A percentile compares a stretch with the other conserved stretches of the same genome.
phyloP scores from a whole-genome alignment of 2,329 filamentous ascomycete species.

The Arthrinium puccinioides region DNA sequence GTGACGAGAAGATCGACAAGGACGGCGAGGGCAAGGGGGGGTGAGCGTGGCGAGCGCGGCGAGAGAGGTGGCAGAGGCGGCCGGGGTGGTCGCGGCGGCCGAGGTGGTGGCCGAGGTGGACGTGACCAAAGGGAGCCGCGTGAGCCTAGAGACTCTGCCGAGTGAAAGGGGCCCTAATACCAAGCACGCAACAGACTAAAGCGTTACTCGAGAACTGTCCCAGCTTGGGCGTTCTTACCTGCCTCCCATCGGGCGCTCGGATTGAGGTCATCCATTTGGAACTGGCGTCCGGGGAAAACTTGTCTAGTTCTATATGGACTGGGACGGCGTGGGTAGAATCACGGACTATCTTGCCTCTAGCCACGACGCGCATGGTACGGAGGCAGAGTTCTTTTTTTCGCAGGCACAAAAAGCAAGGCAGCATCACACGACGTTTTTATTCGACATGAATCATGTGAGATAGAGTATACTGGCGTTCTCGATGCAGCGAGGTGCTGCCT shows the following conservation, averaged over 20 bases:
- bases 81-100: slow-evolving; percentile 34
- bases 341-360: too few species aligned
- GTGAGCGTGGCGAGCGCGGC: slow-evolving; percentile 36
- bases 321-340: background rate
- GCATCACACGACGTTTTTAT: slow-evolving; percentile 3
- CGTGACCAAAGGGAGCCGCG: slow-evolving; percentile 36
- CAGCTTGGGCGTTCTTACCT: too few species aligned
- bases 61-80: slow-evolving; percentile 24
- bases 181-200: background rate
- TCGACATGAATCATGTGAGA: slow-evolving; percentile 2
- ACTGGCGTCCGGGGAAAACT: background rate
- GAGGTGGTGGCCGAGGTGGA: slow-evolving; percentile 37
- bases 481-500: too few species aligned
- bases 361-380: too few species aligned
- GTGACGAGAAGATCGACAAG: slow-evolving; percentile 37
- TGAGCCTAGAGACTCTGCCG: slow-evolving; percentile 42
- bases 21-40: slow-evolving; percentile 31
- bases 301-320: background rate
- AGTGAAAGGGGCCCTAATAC: slow-evolving; percentile 17
- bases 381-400: too few species aligned
- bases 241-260: too few species aligned
- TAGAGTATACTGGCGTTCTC: slow-evolving; percentile 4
- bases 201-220: slow-evolving; percentile 1
- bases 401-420: slow-evolving; percentile 5
- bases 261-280: background rate